phyloP scores from a whole-genome alignment of 176 grass and related monocot genomes.

The Leersia perrieri region DNA sequence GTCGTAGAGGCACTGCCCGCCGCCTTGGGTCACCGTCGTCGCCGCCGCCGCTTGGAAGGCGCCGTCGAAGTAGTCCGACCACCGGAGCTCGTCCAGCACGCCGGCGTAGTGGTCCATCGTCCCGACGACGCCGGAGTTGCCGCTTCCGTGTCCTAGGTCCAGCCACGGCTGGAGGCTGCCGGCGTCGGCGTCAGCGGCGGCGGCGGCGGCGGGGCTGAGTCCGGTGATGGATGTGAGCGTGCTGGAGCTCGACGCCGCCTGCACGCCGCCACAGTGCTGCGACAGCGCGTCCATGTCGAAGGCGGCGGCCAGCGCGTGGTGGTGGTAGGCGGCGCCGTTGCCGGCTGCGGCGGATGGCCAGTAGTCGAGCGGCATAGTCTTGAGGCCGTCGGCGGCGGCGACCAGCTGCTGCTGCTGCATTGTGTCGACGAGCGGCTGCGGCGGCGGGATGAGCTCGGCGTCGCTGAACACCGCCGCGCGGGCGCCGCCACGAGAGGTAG shows the following conservation, averaged over 20 bases:
- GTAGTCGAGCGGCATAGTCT: constrained; percentile 38
- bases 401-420: constrained; percentile 8
- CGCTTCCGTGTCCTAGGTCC: constrained; percentile 30
- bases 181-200: background rate
- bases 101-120: constrained; percentile 34
- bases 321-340: background rate
- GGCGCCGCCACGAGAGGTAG: no score
- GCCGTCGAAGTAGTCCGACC: constrained; percentile 59
- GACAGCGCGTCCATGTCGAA: constrained; percentile 36
- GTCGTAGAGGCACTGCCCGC: constrained; percentile 42
- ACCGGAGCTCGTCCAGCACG: constrained; percentile 48
- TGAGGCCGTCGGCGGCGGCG: constrained; percentile 13
- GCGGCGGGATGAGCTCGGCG: constrained; percentile 28
- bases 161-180: constrained; percentile 22
- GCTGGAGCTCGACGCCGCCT: constrained; percentile 40
- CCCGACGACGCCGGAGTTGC: background rate
- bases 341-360: background rate
- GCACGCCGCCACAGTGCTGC: background rate
- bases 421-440: background rate
- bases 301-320: constrained; percentile 9
- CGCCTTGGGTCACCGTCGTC: constrained; percentile 3
- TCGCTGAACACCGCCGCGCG: constrained; percentile 24
- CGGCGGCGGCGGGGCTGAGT: background rate
- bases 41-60: constrained; percentile 38
- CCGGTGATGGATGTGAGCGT: constrained; percentile 33